Conservation (phyloP, 208 protist genomes). For the Endotrypanum monterogeii region DNA sequence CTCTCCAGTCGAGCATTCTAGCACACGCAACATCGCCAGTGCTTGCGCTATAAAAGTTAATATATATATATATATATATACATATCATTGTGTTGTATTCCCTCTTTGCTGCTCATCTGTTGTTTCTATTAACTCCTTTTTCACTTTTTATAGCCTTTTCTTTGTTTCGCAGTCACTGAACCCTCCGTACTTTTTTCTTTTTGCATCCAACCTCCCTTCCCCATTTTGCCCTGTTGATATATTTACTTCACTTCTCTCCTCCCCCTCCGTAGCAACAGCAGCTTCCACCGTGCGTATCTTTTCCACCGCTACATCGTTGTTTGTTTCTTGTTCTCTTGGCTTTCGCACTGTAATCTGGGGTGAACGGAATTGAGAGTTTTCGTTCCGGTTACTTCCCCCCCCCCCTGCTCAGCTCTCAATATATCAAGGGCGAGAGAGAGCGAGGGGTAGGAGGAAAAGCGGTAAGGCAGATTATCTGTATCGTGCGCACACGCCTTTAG, state of each 20-base stretch:
- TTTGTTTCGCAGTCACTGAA: not conserved
- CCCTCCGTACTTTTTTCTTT: not conserved
- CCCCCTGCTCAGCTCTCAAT: no score
- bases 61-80: no score
- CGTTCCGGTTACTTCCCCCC: no score
- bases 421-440: no score
- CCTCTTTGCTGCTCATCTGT: not conserved
- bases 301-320: conserved; percentile 7
- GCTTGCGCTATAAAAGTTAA: no score
- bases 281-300: not conserved
- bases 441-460: no score
- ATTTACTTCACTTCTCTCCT: not conserved
- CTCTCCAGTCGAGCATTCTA: no score
- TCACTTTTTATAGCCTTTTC: not conserved
- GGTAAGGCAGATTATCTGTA: no score
- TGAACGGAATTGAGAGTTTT: not conserved
- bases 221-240: not conserved
- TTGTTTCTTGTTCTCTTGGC: conserved; percentile 17
- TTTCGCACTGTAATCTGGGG: conserved; percentile 1
- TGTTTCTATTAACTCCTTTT: not conserved
- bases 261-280: conserved; percentile 19
- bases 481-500: no score
- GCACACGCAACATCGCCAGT: no score
- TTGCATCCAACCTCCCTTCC: not conserved
- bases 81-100: conserved; percentile 18